Percentiles rank a stretch among this genome's conserved stretches.
Evolutionary conservation across 2,329 filamentous ascomycete species (phyloP).

Genomic region (Colletotrichum sp.): DNA sequence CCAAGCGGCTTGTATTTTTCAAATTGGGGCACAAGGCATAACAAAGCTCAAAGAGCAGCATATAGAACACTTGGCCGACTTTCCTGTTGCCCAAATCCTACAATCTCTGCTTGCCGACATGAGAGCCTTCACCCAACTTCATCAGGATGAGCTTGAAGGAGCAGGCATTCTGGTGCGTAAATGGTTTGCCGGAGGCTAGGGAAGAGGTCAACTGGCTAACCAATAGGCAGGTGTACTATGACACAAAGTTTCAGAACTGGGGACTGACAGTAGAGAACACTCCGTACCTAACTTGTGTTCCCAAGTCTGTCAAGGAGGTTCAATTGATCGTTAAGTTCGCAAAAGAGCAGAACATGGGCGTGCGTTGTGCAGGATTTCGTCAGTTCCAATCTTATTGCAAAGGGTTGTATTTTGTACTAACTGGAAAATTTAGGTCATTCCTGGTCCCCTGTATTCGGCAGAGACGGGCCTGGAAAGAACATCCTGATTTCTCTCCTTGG

Average conservation of each 20-base stretch:
- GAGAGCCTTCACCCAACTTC: background rate
- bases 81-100: background rate
- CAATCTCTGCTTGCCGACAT: background rate
- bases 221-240: conserved; percentile 29
- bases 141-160: background rate
- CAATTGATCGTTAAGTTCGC: conserved; percentile 44
- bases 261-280: conserved; percentile 41
- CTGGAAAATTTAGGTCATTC: conserved; percentile 35
- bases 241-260: conserved; percentile 45
- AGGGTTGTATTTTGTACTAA: background rate
- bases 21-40: background rate
- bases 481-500: conserved; percentile 48
- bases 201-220: background rate
- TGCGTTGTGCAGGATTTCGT: conserved; percentile 46
- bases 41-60: background rate
- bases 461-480: conserved; percentile 34
- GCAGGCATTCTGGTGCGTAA: background rate
- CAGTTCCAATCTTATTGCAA: background rate
- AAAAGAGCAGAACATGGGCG: conserved; percentile 34
- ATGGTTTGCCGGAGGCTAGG: background rate
- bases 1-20: background rate
- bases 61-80: background rate
- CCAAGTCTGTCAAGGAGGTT: conserved; percentile 42
- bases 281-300: conserved; percentile 44
- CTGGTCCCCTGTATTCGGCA: conserved; percentile 44